Conservation (phyloP, 306 rosid genomes). For the Mimosa pudica region DNA sequence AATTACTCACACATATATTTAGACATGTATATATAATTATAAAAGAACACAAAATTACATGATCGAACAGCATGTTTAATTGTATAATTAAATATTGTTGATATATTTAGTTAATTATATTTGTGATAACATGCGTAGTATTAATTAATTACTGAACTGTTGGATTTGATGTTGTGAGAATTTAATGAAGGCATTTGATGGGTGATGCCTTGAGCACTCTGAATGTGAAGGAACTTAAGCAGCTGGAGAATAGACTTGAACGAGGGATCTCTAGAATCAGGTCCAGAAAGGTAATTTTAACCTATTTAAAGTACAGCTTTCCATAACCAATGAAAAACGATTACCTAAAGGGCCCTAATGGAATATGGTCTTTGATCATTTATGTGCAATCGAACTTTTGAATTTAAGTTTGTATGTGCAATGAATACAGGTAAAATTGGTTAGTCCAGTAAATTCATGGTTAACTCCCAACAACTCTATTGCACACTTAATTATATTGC, state of each 20-base stretch:
- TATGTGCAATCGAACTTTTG: too few species aligned
- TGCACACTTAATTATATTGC: too few species aligned
- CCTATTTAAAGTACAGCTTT: neutral
- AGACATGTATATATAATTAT: too few species aligned
- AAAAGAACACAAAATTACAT: neutral
- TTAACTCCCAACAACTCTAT: too few species aligned
- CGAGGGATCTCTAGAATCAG: conserved; percentile 82
- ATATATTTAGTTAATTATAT: neutral
- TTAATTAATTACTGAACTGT: neutral
- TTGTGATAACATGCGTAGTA: neutral
- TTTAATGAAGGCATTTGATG: conserved; percentile 66
- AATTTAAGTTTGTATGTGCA: too few species aligned
- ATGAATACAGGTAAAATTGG: too few species aligned
- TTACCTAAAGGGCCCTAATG: too few species aligned
- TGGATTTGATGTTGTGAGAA: neutral
- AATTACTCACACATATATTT: neutral
- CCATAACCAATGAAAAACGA: too few species aligned
- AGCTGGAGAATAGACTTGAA: conserved; percentile 85
- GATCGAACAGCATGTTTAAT: too few species aligned
- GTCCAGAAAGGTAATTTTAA: conserved; percentile 74
- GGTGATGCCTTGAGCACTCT: conserved; percentile 85
- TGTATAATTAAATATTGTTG: neutral
- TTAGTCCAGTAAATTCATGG: too few species aligned
- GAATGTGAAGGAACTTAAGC: conserved; percentile 81
- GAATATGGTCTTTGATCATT: too few species aligned